Base-by-base conservation (phyloP, 768 basidiomycete genomes). In the Kwoniella europaea region DNA sequence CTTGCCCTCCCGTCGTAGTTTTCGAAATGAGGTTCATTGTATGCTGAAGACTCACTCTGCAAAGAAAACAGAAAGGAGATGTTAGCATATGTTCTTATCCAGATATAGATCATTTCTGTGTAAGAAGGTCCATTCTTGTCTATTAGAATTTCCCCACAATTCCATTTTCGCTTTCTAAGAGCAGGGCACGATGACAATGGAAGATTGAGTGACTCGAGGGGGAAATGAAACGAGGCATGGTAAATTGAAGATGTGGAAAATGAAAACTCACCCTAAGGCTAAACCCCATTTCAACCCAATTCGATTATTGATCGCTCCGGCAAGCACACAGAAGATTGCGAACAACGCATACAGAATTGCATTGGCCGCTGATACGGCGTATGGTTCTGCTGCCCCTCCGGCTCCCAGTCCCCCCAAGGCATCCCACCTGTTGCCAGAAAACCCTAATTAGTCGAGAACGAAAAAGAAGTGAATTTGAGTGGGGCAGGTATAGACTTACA, bases 221-320 rank as follows among this genome's bases (percentile, higher is more conserved):
- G 27, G 27, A 27, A 27, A 27, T 27, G 27, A 27, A 27, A 27
- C 46, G 46, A 50, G 46, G n/a, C 15, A 50, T 50, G 46, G n/a
- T 50, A n/a, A 13, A 50, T 13, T 2, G 27, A 27, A 27, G 27
- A 27, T 27, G 27, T 27, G 27, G 27, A 55, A 10, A 10, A 55
- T 55, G 4, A n/a, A 16, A 27, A 76, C 74, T 64, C 59, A 76
- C 74, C 75, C 75, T 20, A 76, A 42, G 15, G 72, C 75, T 4
- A 76, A 61, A 67, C 75, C 75, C 69, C 70, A 76, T 55, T 73
- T 76, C n/a, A 76, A 65, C 3, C 75, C 75, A 18, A 76, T 73
- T 24, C 75, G 29, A 60, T 76, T 76, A 50, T 76, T 76, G 57
- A 76, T 76, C 10, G 75, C 75, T 13, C 75, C 75, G 1, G 75